Evolutionary conservation across 1,284 basidiomycete species (phyloP).

Genomic region (Ustilago tritici): DNA sequence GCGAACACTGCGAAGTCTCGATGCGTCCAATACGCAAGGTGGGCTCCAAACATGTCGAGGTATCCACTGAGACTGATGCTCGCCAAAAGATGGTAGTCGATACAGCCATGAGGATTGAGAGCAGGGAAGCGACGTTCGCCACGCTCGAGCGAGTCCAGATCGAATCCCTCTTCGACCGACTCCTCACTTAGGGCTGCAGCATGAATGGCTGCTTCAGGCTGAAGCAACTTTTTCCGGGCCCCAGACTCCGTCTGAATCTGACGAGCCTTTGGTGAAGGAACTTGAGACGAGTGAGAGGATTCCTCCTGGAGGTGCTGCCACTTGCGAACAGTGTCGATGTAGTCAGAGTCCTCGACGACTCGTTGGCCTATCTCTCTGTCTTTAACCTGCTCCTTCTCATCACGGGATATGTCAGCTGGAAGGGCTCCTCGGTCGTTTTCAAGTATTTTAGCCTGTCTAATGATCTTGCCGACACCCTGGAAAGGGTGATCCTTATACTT

Average conservation of each 20-base stretch:
- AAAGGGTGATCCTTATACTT: conserved; percentile 51
- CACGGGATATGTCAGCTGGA: conserved; percentile 18
- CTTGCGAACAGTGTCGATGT: conserved; percentile 42
- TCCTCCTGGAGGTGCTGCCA: conserved; percentile 31
- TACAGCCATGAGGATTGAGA: conserved; percentile 65
- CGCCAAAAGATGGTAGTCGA: conserved; percentile 58
- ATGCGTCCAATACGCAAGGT: conserved; percentile 64
- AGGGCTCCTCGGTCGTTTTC: conserved; percentile 15
- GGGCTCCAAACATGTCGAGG: conserved; percentile 61
- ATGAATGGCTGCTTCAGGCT: conserved; percentile 23
- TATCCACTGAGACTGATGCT: conserved; percentile 50
- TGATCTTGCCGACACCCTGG: conserved; percentile 42
- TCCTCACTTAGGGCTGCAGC: conserved; percentile 9
- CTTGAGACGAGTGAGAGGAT: neutral
- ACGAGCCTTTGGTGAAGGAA: neutral
- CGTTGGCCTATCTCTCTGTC: conserved; percentile 20
- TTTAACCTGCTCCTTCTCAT: conserved; percentile 14
- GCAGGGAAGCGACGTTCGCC: conserved; percentile 59
- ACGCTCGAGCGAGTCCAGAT: conserved; percentile 41
- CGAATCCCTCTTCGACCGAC: conserved; percentile 20
- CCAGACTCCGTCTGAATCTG: conserved; percentile 22
- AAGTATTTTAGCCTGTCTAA: conserved; percentile 18
- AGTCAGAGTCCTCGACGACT: conserved; percentile 34
- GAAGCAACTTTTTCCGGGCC: conserved; percentile 25
- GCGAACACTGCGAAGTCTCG: conserved; percentile 61